Conservation (phyloP, 2,329 filamentous ascomycete genomes). For the Emergomyces orientalis region DNA sequence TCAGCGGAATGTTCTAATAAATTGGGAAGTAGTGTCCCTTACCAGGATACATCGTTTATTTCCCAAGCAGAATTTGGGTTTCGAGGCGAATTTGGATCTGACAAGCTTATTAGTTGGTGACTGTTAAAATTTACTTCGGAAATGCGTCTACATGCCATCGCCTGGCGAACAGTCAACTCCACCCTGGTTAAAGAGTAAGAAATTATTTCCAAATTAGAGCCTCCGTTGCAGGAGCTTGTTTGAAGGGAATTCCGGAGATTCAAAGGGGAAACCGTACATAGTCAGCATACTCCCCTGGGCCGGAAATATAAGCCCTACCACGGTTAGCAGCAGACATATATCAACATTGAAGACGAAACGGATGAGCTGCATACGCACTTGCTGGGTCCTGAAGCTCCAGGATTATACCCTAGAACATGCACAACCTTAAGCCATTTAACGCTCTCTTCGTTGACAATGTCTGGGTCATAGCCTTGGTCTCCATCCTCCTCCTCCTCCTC, state of each 20-base stretch:
- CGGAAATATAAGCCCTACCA: slow-evolving; percentile 2
- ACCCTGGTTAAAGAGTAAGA: background rate
- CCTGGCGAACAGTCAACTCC: background rate
- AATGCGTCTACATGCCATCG: background rate
- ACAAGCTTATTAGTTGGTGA: background rate
- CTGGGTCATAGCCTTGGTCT: slow-evolving; percentile 1
- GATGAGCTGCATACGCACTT: background rate
- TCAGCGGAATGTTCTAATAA: background rate
- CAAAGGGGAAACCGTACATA: background rate
- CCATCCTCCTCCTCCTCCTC: background rate
- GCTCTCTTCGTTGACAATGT: slow-evolving; percentile 4
- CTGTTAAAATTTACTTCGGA: background rate
- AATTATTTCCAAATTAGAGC: background rate
- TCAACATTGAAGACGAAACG: background rate
- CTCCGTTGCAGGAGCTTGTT: background rate
- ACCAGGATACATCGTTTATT: background rate
- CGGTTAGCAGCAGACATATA: background rate
- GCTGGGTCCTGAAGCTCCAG: background rate
- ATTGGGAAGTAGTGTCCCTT: background rate
- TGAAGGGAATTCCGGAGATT: background rate
- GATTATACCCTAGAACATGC: background rate
- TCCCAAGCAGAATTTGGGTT: background rate
- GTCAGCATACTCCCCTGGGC: background rate
- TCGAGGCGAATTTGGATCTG: background rate
- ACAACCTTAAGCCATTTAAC: slow-evolving; percentile 1